Conservation (phyloP, 495 filamentous ascomycete genomes). For the Penicillium turbatum region DNA sequence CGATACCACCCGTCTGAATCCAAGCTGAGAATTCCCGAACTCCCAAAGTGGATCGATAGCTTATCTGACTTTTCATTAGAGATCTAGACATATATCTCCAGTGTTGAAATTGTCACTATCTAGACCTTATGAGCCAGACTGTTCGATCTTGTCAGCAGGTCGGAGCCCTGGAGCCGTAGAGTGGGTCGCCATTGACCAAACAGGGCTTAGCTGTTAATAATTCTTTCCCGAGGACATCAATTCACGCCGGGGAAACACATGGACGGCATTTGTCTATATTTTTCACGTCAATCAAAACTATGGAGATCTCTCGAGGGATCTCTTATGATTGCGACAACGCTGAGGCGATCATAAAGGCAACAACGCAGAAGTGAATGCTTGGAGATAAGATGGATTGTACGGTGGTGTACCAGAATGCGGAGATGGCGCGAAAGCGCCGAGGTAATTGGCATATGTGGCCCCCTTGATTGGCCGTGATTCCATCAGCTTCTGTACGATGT, state of each 20-base stretch:
- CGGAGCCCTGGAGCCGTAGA: slow-evolving; percentile 8
- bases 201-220: slow-evolving; percentile 18
- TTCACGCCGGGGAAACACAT: not conserved
- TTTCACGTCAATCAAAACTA: not conserved
- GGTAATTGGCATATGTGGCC: slow-evolving; percentile 17
- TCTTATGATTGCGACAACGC: no score
- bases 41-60: not conserved
- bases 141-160: slow-evolving; percentile 10
- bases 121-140: not conserved
- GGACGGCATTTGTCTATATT: not conserved
- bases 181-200: slow-evolving; percentile 24
- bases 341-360: not conserved
- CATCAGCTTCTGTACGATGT: slow-evolving; percentile 7
- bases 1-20: not conserved
- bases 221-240: not conserved
- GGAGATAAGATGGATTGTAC: not conserved
- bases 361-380: not conserved
- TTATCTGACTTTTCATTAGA: not conserved
- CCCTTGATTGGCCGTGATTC: slow-evolving; percentile 20
- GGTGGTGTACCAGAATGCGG: slow-evolving; percentile 14
- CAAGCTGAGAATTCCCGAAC: not conserved
- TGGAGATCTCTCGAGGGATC: no score
- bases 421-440: slow-evolving; percentile 14
- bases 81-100: not conserved
- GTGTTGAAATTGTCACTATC: not conserved